Conservation (phyloP, 352 stramenopile genomes). For the Peronospora destructor region DNA sequence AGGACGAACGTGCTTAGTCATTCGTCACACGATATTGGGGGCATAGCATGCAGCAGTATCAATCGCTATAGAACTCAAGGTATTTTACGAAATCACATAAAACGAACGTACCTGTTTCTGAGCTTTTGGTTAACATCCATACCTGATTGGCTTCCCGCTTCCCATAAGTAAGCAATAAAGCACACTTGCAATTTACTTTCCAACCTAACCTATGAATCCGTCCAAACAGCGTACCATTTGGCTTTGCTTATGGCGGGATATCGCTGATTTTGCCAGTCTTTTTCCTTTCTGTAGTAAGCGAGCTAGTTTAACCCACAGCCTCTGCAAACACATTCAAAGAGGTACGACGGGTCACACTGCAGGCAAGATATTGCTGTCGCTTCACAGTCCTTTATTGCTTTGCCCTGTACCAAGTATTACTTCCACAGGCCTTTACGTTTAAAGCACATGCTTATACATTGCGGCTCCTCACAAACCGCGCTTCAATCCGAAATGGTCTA, state of each 20-base stretch:
- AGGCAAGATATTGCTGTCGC: slow-evolving; percentile 18
- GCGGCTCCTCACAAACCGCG: slow-evolving; percentile 12
- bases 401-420: slow-evolving; percentile 3
- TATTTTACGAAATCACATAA: too few species aligned
- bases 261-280: too few species aligned
- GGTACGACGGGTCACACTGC: slow-evolving; percentile 23
- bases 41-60: slow-evolving; percentile 88
- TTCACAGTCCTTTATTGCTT: slow-evolving; percentile 19
- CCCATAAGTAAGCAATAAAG: too few species aligned
- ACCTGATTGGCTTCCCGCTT: slow-evolving; percentile 84
- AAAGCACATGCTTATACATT: slow-evolving; percentile 32
- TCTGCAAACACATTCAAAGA: slow-evolving; percentile 11
- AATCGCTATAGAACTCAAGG: slow-evolving; percentile 75
- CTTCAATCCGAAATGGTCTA: slow-evolving; percentile 22
- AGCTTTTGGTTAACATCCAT: slow-evolving; percentile 74
- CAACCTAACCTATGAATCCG: neutral
- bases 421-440: slow-evolving; percentile 16
- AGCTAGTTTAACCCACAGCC: neutral
- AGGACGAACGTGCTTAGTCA: slow-evolving; percentile 89
- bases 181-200: slow-evolving; percentile 6
- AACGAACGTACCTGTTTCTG: slow-evolving; percentile 53
- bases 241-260: slow-evolving; percentile 7
- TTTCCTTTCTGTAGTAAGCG: too few species aligned
- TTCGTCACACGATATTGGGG: slow-evolving; percentile 93
- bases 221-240: slow-evolving; percentile 21